Evolutionary conservation across 169 alveolate genomes (phyloP), one percentile per base, ranked within the genome.

Genomic region (Perkinsus olseni): DNA sequence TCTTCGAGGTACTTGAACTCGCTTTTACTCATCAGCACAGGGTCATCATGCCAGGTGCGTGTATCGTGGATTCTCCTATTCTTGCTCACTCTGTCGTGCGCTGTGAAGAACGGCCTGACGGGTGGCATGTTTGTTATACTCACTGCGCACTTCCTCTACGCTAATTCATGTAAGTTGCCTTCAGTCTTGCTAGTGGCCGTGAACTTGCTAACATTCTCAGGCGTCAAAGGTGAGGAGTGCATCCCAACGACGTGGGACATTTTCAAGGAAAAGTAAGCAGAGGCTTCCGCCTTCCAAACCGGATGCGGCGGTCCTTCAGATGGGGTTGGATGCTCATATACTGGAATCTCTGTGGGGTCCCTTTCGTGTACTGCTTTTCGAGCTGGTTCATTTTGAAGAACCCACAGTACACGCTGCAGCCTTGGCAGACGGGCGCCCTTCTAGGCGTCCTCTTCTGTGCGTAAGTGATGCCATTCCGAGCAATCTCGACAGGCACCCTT

Each of bases 261-360:
- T 3, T 93, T 93, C 39, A 91, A 93, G 50, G 94, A 93, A 39
- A 93, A 93, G 82, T 62, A 24, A 21, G 82, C 8, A 4, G 1
- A 21, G 17, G n/a, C n/a, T n/a, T n/a, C n/a, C n/a, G n/a, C n/a
- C n/a, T n/a, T n/a, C n/a, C n/a, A 13, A 62, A 62, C 34, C 8
- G 82, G 82, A 13, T 6, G n/a, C n/a, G n/a, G n/a, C n/a, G 82
- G 28, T 28, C 31, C 31, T 62, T 62, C 82, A 62, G 82, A 74
- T 93, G 94, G 94, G 94, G 94, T 11, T 93, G 94, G 94, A 93
- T 93, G 94, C 94, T 93, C n/a, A 74, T 93, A 0, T 93, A 40
- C 38, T 93, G 94, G 94, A 93, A 93, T 37, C 91, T 93, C 36
- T 93, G 94, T 0, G 94, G 94, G 38, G 93, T 93, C 4, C 94